phyloP scores from a whole-genome alignment of 2,329 filamentous ascomycete species.

The Metarhizium sp. region DNA sequence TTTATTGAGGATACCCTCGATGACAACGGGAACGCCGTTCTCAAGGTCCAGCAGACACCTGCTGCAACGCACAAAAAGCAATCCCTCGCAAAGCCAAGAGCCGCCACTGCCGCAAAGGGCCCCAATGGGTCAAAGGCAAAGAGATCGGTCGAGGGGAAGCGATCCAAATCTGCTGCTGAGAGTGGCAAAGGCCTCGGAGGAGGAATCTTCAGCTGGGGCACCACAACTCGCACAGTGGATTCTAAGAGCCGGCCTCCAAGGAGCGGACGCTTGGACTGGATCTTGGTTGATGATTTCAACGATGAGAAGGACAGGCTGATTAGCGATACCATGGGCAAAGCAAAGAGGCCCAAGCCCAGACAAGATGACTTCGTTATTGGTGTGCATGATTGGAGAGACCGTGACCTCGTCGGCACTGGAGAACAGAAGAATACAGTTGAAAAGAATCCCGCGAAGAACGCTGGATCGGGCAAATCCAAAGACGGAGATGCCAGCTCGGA shows the following conservation, averaged over 20 bases:
- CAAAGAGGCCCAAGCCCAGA: slow-evolving; percentile 11
- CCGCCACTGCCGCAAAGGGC: slow-evolving; percentile 17
- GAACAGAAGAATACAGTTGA: slow-evolving; percentile 4
- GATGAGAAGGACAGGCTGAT: slow-evolving; percentile 39
- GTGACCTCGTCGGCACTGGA: slow-evolving; percentile 35
- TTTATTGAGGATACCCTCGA: slow-evolving; percentile 51
- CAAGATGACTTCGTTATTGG: slow-evolving; percentile 61
- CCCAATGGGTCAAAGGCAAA: slow-evolving; percentile 17
- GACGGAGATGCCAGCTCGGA: background rate
- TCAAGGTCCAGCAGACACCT: slow-evolving; percentile 41
- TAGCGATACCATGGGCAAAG: slow-evolving; percentile 28
- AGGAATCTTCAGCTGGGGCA: slow-evolving; percentile 26
- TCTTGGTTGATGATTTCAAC: slow-evolving; percentile 57
- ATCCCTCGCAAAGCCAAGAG: slow-evolving; percentile 17
- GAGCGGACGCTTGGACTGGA: slow-evolving; percentile 68
- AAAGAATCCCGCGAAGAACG: background rate
- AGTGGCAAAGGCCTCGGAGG: background rate
- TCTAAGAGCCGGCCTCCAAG: slow-evolving; percentile 58
- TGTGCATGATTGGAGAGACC: slow-evolving; percentile 81
- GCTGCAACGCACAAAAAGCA: slow-evolving; percentile 25
- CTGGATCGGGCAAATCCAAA: slow-evolving; percentile 1
- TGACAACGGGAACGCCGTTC: slow-evolving; percentile 47
- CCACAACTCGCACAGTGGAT: slow-evolving; percentile 18
- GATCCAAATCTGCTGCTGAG: slow-evolving; percentile 10
- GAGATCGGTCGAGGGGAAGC: slow-evolving; percentile 15